These are phyloP conservation scores for Endotrypanum monterogeii DNA, from an alignment of 208 protist species.

Conservation along the genomic window DNA sequence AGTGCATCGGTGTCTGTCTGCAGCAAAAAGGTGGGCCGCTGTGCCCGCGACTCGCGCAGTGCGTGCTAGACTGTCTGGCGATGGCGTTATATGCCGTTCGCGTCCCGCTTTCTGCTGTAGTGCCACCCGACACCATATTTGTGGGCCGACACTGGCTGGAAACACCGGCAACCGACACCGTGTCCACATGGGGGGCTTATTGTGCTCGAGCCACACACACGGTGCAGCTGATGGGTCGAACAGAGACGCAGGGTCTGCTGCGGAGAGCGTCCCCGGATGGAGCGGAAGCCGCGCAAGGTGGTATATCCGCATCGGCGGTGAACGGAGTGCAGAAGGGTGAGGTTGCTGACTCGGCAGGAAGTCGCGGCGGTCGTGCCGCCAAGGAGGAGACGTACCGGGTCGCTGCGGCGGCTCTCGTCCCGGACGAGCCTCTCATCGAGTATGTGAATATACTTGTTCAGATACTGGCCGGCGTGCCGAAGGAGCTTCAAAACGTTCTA, in stretches of 20 bases:
- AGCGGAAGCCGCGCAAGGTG: background rate
- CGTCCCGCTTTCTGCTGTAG: slow-evolving; percentile 14
- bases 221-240: slow-evolving; percentile 21
- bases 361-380: slow-evolving; percentile 5
- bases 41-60: slow-evolving; percentile 21
- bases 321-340: background rate
- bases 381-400: background rate
- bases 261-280: slow-evolving; percentile 6
- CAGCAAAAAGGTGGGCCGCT: slow-evolving; percentile 24
- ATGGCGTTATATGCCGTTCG: slow-evolving; percentile 27
- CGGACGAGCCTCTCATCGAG: slow-evolving; percentile 72
- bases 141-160: slow-evolving; percentile 26
- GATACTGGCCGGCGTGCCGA: slow-evolving; percentile 72
- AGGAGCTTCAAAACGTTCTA: slow-evolving; percentile 45
- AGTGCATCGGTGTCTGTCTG: slow-evolving; percentile 53
- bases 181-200: slow-evolving; percentile 15
- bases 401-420: slow-evolving; percentile 17
- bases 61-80: slow-evolving; percentile 42
- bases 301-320: background rate
- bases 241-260: slow-evolving; percentile 27
- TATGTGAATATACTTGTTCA: slow-evolving; percentile 61
- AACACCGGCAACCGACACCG: background rate
- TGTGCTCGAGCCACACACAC: slow-evolving; percentile 13
- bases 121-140: slow-evolving; percentile 17
- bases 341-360: slow-evolving; percentile 1